These are phyloP conservation scores for Phalaenopsis equestris DNA, from an alignment of 106 monocot genomes.

Conservation along the genomic window DNA sequence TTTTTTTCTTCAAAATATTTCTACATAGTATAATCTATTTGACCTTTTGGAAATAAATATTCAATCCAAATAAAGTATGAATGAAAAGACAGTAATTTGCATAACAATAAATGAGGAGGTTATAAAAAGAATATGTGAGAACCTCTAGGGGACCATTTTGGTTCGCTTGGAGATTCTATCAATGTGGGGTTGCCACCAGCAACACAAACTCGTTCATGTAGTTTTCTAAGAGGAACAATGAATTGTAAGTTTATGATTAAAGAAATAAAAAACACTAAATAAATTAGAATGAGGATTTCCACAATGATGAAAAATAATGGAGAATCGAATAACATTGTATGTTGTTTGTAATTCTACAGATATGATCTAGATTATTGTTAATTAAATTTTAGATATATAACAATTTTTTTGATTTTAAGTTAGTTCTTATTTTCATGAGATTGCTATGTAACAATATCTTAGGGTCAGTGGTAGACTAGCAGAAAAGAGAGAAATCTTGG, in stretches of 20 bases:
- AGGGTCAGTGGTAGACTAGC: neutral
- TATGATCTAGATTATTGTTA: neutral
- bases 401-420: neutral
- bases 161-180: slow-evolving; percentile 77
- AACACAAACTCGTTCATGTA: slow-evolving; percentile 54
- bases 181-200: slow-evolving; percentile 59
- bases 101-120: neutral
- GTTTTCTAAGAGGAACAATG: slow-evolving; percentile 32
- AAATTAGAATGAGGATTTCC: neutral
- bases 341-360: neutral
- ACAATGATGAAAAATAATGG: neutral
- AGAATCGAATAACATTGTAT: neutral
- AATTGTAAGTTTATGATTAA: neutral
- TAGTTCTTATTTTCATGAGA: neutral
- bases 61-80: neutral
- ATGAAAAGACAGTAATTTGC: neutral
- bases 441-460: neutral
- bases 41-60: neutral
- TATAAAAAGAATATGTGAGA: neutral
- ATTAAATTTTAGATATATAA: neutral
- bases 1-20: too few relatives aligned
- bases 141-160: slow-evolving; percentile 91
- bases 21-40: too few relatives aligned
- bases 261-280: neutral
- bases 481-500: neutral